Percentiles rank a stretch among this genome's conserved stretches.
These are phyloP conservation scores for Saccharomycopsis amapae DNA, from an alignment of 805 yeast species.

Conservation along the genomic window DNA sequence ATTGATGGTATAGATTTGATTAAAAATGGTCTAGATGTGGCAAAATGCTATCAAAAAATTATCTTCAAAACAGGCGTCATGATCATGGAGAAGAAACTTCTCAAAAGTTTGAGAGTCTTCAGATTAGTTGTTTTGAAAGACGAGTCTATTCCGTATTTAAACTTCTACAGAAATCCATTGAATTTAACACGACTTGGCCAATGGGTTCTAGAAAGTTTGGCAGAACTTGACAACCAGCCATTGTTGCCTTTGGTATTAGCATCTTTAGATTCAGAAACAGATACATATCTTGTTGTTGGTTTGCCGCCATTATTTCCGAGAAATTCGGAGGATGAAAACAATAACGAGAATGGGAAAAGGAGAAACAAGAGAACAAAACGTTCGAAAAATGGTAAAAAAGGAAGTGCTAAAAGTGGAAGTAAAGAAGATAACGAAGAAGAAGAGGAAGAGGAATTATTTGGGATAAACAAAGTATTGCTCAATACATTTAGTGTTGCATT, in stretches of 20 bases:
- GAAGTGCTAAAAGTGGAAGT: constrained; percentile 24
- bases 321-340: constrained; percentile 27
- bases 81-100: constrained; percentile 72
- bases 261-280: constrained; percentile 61
- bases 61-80: constrained; percentile 85
- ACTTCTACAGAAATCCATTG: constrained; percentile 76
- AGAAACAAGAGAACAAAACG: constrained; percentile 28
- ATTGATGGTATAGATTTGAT: constrained; percentile 43
- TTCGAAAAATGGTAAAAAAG: constrained; percentile 28
- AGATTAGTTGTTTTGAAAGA: constrained; percentile 84
- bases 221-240: constrained; percentile 60
- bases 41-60: constrained; percentile 75
- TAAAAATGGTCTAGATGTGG: constrained; percentile 68
- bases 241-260: constrained; percentile 82
- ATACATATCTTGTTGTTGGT: constrained; percentile 83
- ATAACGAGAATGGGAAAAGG: constrained; percentile 29
- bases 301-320: constrained; percentile 74
- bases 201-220: constrained; percentile 87
- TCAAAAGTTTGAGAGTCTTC: constrained; percentile 73
- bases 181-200: constrained; percentile 77
- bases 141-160: constrained; percentile 60
- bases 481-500: constrained; percentile 89
- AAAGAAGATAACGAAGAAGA: constrained; percentile 26
- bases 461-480: constrained; percentile 40
- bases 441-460: constrained; percentile 21